Evolutionary conservation across 2,329 filamentous ascomycete genomes (phyloP).

Genomic region (Trichophyton verrucosum): DNA sequence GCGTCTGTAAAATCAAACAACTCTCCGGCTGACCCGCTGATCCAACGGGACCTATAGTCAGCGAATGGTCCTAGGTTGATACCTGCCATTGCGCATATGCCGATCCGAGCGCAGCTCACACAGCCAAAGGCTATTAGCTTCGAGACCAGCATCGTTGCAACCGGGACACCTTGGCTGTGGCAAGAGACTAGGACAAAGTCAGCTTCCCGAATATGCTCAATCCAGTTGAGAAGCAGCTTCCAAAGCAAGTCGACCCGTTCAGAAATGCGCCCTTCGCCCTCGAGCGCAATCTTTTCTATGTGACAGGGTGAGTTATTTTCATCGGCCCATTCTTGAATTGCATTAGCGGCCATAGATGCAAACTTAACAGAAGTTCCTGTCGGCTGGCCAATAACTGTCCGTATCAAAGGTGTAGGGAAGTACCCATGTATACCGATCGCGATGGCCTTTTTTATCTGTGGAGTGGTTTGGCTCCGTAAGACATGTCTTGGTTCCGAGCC

Average conservation of each 20-base stretch:
- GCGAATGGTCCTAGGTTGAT: constrained; percentile 88
- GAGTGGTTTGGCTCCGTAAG: constrained; percentile 54
- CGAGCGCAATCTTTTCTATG: constrained; percentile 85
- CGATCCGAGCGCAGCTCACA: constrained; percentile 62
- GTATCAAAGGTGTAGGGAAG: constrained; percentile 74
- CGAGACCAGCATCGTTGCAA: constrained; percentile 80
- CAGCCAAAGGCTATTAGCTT: constrained; percentile 87
- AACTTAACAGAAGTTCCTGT: constrained; percentile 93
- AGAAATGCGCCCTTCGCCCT: constrained; percentile 84
- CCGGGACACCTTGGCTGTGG: constrained; percentile 90
- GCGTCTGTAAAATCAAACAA: constrained; percentile 86
- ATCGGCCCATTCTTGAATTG: constrained; percentile 72
- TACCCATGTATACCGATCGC: constrained; percentile 92
- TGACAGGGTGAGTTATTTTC: constrained; percentile 61
- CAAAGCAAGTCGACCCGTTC: constrained; percentile 86
- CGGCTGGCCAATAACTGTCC: constrained; percentile 85
- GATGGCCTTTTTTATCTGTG: constrained; percentile 69
- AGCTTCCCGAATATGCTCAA: constrained; percentile 73
- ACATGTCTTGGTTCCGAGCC: constrained; percentile 56
- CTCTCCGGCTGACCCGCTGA: constrained; percentile 84
- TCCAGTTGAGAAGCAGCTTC: constrained; percentile 90
- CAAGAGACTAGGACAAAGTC: constrained; percentile 88
- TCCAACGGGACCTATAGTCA: constrained; percentile 78
- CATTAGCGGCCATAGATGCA: constrained; percentile 70
- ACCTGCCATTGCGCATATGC: constrained; percentile 79